These are phyloP conservation scores for Spinacia oleracea DNA, from an alignment of 179 eudicot genomes.

Conservation along the genomic window DNA sequence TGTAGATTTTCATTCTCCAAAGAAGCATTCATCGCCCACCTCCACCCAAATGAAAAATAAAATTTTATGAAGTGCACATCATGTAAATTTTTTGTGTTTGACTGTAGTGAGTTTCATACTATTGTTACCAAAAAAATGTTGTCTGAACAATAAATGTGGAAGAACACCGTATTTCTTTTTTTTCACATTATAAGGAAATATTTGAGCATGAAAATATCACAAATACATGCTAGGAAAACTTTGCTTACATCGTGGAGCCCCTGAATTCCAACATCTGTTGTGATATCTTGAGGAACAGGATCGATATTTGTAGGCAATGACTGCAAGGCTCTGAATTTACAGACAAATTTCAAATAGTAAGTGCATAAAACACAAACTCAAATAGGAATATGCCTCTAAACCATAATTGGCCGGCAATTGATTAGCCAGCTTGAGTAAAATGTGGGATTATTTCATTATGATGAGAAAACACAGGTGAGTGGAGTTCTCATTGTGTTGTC, in stretches of 20 bases:
- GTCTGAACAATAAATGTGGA: neutral
- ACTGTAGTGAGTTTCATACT: neutral
- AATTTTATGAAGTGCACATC: neutral
- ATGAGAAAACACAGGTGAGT: neutral
- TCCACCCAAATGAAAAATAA: neutral
- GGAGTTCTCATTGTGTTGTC: neutral
- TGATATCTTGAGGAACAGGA: conserved; percentile 78
- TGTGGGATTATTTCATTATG: neutral
- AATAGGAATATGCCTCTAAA: neutral
- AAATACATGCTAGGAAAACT: conserved; percentile 16
- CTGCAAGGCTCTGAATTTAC: conserved; percentile 60
- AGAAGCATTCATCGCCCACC: no score
- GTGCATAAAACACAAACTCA: neutral
- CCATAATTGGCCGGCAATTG: neutral
- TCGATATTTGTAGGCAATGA: conserved; percentile 59
- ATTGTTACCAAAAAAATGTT: neutral
- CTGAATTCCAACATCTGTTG: conserved; percentile 60
- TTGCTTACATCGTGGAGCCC: conserved; percentile 77
- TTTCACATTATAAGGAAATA: neutral
- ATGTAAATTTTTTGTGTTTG: neutral
- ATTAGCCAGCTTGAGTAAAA: neutral
- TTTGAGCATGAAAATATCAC: neutral
- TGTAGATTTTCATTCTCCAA: no score
- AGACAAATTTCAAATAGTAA: conserved; percentile 11
- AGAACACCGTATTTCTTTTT: neutral